phyloP scores from a whole-genome alignment of 768 basidiomycete species.

The Podaxis carcinomalis region DNA sequence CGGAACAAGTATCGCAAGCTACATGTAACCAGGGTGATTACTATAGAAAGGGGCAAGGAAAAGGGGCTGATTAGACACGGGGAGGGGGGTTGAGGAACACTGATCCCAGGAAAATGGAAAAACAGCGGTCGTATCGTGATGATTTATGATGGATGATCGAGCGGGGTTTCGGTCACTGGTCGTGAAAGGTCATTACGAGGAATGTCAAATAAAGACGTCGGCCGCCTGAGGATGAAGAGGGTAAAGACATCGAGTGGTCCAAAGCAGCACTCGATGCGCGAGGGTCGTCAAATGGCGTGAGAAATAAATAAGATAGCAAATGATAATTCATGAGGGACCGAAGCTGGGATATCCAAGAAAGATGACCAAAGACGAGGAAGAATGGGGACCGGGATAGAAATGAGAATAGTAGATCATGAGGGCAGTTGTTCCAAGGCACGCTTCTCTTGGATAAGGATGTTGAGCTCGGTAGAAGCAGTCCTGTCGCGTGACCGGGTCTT shows the following conservation, averaged over 20 bases:
- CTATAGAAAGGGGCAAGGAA: not conserved
- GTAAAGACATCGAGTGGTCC: not conserved
- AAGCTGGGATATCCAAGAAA: constrained; percentile 1
- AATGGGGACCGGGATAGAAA: constrained; percentile 11
- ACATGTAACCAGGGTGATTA: constrained; percentile 7
- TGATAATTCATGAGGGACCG: constrained; percentile 7
- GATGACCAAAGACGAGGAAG: constrained; percentile 6
- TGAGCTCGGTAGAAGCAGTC: constrained; percentile 40
- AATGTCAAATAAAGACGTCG: not conserved
- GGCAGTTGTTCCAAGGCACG: constrained; percentile 36
- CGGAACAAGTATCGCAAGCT: not conserved
- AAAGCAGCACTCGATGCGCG: not conserved
- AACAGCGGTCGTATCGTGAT: not conserved
- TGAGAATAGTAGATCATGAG: constrained; percentile 23
- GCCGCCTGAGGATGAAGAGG: not conserved
- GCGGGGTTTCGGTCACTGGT: not conserved
- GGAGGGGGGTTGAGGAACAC: not conserved
- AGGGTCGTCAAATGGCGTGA: not conserved
- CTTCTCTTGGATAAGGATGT: constrained; percentile 57
- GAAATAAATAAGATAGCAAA: constrained; percentile 13
- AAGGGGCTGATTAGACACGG: not conserved
- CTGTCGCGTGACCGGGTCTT: constrained; percentile 45
- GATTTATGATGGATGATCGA: not conserved
- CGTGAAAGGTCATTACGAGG: constrained; percentile 8
- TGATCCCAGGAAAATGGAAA: not conserved